phyloP scores from a whole-genome alignment of 768 basidiomycete species.

The Tricholoma terreum region DNA sequence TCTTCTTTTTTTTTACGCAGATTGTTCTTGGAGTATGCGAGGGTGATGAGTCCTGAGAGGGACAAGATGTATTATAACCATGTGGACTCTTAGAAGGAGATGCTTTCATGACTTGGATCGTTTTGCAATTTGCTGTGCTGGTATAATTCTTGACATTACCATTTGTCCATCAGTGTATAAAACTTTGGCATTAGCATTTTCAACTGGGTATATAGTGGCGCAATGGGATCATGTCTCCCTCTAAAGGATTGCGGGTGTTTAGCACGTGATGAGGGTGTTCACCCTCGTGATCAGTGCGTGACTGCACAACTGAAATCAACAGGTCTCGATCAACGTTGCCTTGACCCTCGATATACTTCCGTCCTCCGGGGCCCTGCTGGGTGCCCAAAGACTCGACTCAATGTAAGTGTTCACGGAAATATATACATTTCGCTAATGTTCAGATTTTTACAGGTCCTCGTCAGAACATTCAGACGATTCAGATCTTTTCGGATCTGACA shows the following conservation, averaged over 20 bases:
- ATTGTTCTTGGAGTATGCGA: constrained; percentile 51
- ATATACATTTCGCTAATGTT: not conserved
- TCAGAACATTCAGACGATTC: not conserved
- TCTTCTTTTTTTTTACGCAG: too few species aligned
- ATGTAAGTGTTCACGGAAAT: not conserved
- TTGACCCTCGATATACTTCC: too few species aligned
- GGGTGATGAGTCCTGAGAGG: constrained; percentile 47
- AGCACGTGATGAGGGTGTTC: too few species aligned
- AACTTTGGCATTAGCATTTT: not conserved
- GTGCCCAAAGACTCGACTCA: too few species aligned
- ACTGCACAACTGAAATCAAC: too few species aligned
- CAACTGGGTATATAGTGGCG: too few species aligned
- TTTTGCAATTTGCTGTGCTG: not conserved
- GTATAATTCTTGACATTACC: not conserved
- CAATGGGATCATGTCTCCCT: too few species aligned
- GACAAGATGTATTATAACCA: constrained; percentile 35
- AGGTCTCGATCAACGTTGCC: too few species aligned
- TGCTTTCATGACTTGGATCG: not conserved
- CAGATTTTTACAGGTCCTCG: not conserved
- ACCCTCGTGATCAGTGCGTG: too few species aligned
- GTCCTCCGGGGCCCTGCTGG: too few species aligned
- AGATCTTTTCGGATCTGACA: not conserved
- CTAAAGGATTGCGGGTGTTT: too few species aligned
- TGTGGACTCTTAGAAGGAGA: constrained; percentile 1
- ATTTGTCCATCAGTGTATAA: not conserved